phyloP scores from a whole-genome alignment of 352 stramenopile genomes.

The Pelagophyceae sp. region DNA sequence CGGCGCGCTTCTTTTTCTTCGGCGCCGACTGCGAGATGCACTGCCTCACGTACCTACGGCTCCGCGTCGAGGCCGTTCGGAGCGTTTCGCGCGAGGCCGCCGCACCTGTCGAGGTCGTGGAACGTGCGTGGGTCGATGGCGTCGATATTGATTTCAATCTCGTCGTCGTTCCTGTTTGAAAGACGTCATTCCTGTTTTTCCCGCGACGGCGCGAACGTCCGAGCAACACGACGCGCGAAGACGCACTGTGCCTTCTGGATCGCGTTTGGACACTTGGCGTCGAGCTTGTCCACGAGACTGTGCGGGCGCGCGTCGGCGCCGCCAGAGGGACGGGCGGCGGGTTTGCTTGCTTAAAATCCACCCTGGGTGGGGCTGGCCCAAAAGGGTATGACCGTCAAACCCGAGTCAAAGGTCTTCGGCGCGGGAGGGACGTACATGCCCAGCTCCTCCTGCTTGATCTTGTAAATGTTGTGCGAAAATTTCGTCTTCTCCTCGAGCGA shows the following conservation, averaged over 20 bases:
- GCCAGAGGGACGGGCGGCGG: too few species aligned
- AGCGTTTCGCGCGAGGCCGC: neutral
- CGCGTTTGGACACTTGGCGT: conserved; percentile 12
- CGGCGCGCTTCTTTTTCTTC: conserved; percentile 14
- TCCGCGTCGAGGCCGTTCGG: neutral
- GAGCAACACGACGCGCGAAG: neutral
- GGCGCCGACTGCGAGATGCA: neutral
- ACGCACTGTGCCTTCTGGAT: neutral
- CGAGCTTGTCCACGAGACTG: conserved; percentile 17
- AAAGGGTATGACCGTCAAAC: too few species aligned
- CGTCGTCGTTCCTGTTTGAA: conserved; percentile 23
- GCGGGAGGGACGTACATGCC: conserved; percentile 44
- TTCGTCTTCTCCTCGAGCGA: conserved; percentile 49
- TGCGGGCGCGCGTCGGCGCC: too few species aligned
- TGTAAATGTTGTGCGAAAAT: conserved; percentile 58
- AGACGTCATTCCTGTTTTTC: too few species aligned
- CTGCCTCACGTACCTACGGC: conserved; percentile 6
- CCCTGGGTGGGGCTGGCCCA: too few species aligned
- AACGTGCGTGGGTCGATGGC: conserved; percentile 34
- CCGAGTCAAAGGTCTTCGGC: too few species aligned
- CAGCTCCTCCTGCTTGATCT: conserved; percentile 58
- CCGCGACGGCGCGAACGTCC: too few species aligned
- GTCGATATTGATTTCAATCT: conserved; percentile 42
- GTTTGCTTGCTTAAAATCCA: too few species aligned
- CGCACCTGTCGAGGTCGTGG: conserved; percentile 29